Evolutionary conservation across 108 stramenopile genomes (phyloP), one percentile per base, ranked within the genome.

Genomic region (Aurantiochytrium sp.): DNA sequence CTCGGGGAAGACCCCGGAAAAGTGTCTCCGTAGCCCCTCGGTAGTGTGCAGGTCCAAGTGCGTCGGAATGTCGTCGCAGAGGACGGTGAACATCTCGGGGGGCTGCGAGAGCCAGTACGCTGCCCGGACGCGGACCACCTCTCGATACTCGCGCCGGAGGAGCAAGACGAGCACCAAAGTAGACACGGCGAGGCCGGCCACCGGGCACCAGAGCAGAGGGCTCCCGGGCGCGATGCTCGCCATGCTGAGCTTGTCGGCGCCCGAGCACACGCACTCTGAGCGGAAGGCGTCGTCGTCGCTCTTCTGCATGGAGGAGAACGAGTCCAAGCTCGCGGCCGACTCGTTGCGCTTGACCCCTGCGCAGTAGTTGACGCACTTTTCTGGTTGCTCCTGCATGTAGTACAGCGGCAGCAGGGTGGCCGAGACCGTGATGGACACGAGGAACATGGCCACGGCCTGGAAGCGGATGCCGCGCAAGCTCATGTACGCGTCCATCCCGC

Each of bases 81-180:
- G 73, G 45, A 81, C 45, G 19, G 73, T 81, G 73, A 81, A 81
- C 73, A 81, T 81, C 73, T 81, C 73, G 27, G 73, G 73, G 10
- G 73, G 73, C 45, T 48, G 39, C 12, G 73, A 1, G 30, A 81
- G 73, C 73, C 73, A 81, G 45, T 81, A 81, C 1, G 42, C 45
- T 15, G 73, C 73, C 21, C 73, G 39, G 12, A 81, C 45, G 45
- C 73, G 73, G 12, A 81, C 73, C 12, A 81, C 39, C 24, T 81
- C 73, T 12, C 45, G 73, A 48, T 81, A 81, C 24, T 81, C 73
- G 21, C 45, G 39, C 10, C 45, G 73, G 21, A 81, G 17, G 42
- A 81, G 42, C 42, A n/a, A 17, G 10, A 81, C 0, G n/a, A 81
- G 45, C 6, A 81, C 32, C 1, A 41, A 12, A 6, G 73, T 81